Evolutionary conservation across 257 asterid genomes (phyloP), one percentile per base, ranked within the genome.

Genomic region (Leptodermis oblonga): DNA sequence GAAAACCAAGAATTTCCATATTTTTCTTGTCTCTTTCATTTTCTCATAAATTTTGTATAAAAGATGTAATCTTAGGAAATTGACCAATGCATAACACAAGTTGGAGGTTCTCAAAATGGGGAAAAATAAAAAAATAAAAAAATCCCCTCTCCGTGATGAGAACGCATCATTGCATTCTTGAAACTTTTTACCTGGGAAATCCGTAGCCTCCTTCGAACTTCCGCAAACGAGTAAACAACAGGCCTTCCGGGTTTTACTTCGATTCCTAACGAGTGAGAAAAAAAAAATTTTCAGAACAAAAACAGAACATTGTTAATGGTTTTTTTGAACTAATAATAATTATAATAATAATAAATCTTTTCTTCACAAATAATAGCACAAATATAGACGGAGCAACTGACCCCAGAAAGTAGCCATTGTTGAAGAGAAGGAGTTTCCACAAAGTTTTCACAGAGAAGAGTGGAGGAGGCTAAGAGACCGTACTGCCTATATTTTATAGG

Each of bases 371-470:
- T 12, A n/a, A 34, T 34, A 6, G 39, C 4, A 34, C 39, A 6
- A 34, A 34, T 6, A 26, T n/a, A n/a, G 61, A 48, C 20, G 37
- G 7, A 61, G 48, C 20, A 43, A 61, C 85, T 65, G 30, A 85
- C 91, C 95, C 95, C 92, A 88, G 78, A 88, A 88, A 71, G 90
- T n/a, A n/a, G n/a, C 82, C 95, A 86, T 86, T 68, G 22, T 31
- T 63, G 45, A 20, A 36, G 48, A 34, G 8, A 48, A 36, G 22
- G 34, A 34, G 31, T 11, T 36, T 4, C 9, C 15, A 20, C n/a
- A 41, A n/a, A 41, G 45, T 13, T 41, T 41, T 1, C 10, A 41
- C 3, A 31, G 34, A 34, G 33, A 81, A 75, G 81, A 84, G 83
- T 76, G 75, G 68, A 49, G 2, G 64, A 51, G 62, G 80, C 77